phyloP scores from a whole-genome alignment of 2,329 filamentous ascomycete species.

The Colletotrichum lentis region DNA sequence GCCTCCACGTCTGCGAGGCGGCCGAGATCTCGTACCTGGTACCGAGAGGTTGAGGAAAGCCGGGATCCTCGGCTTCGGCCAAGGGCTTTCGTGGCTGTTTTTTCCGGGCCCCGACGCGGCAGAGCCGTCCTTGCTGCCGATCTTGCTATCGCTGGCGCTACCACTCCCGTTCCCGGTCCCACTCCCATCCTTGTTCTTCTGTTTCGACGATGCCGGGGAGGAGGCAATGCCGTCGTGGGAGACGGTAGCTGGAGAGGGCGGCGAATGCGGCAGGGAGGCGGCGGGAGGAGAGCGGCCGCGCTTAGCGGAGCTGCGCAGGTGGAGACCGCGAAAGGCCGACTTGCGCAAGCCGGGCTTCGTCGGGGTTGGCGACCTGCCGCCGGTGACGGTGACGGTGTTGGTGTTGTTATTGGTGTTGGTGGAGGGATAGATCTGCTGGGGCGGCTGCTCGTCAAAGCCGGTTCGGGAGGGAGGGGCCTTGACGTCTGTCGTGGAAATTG shows the following conservation, averaged over 20 bases:
- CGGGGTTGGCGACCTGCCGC: conserved; percentile 22
- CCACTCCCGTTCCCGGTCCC: conserved; percentile 12
- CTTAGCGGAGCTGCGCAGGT: conserved; percentile 57
- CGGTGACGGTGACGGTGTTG: conserved; percentile 31
- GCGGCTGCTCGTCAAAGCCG: conserved; percentile 42
- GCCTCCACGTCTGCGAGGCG: conserved; percentile 19
- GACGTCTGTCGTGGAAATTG: conserved; percentile 51
- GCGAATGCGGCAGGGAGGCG: conserved; percentile 40
- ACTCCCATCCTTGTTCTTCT: conserved; percentile 14
- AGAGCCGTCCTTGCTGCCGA: conserved; percentile 11
- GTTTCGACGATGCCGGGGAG: conserved; percentile 35
- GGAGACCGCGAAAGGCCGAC: conserved; percentile 55
- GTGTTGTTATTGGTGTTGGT: conserved; percentile 23
- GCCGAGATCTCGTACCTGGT: conserved; percentile 45
- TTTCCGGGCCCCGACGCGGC: conserved; percentile 18
- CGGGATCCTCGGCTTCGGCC: conserved; percentile 46
- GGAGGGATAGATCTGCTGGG: conserved; percentile 38
- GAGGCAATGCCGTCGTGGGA: conserved; percentile 48
- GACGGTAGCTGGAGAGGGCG: conserved; percentile 44
- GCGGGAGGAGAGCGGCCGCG: conserved; percentile 56
- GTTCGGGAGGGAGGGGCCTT: conserved; percentile 38
- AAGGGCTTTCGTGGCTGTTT: conserved; percentile 15
- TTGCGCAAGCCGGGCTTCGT: conserved; percentile 45
- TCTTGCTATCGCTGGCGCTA: too few relatives aligned
- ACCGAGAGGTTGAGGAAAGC: conserved; percentile 51